Base-by-base conservation (phyloP, 768 basidiomycete genomes). In the Kwoniella dejecticola region DNA sequence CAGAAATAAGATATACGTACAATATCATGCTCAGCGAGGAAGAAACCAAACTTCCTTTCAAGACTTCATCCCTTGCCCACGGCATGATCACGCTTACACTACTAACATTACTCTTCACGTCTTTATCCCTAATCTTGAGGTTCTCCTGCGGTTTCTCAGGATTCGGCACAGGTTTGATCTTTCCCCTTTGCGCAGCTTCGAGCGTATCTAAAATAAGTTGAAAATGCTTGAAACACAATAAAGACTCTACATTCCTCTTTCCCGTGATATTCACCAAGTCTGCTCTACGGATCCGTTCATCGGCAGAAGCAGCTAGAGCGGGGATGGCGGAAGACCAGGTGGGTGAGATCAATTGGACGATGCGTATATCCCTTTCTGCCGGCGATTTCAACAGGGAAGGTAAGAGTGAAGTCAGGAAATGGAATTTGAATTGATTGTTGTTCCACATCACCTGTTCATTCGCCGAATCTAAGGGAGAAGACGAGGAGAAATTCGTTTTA, bases 361-460 rank as follows among this genome's bases (percentile, higher is more conserved):
- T 85, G n/a, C 93, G 88, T 41, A 96, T 90, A 65, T 93, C 90
- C 33, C 92, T 84, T 74, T 93, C 92, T n/a, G 84, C 82, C 0
- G 92, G 91, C 0, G 89, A 88, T 24, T 89, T 85, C 15, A 96
- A 85, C 3, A 95, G 81, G 27, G 84, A 82, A 2, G 92, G 91
- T 0, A 95, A 83, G 0, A 96, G 82, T 5, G 90, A 81, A 1
- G 91, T 93, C 6, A 85, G 82, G 4, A 93, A 83, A 57, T 92
- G 80, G 79, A 92, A 94, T 1, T 75, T 71, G 44, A 71, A 71
- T 69, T 79, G 63, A 21, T 70, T 66, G n/a, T 62, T 69, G 1
- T 68, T 68, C 77, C 77, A 78, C 26, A 42, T 38, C 4, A 50
- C 40, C 49, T 42, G 15, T 12, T 41, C 47, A 23, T 48, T 31